These are phyloP conservation scores for Eucalyptus cloeziana DNA, from an alignment of 345 rosid genomes.

Conservation along the genomic window DNA sequence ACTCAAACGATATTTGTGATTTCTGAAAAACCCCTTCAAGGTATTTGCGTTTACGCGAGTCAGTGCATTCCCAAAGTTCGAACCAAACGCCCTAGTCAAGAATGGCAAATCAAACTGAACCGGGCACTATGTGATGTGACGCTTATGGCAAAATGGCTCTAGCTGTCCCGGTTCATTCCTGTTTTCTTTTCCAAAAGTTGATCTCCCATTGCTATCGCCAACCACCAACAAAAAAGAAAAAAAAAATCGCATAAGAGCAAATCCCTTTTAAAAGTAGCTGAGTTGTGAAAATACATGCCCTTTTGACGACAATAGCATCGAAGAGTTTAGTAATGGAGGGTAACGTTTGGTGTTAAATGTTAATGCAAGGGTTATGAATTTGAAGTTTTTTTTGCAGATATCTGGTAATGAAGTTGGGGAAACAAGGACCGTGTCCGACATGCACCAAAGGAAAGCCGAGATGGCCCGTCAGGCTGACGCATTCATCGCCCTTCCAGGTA, in stretches of 20 bases:
- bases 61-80: too few species aligned
- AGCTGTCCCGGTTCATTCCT: neutral
- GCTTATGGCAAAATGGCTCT: neutral
- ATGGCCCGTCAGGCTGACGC: conserved; percentile 97
- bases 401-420: conserved; percentile 84
- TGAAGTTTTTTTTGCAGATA: conserved; percentile 23
- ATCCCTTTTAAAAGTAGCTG: neutral
- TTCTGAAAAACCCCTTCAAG: too few species aligned
- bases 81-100: too few species aligned
- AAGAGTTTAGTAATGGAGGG: neutral
- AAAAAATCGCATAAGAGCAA: neutral
- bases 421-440: conserved; percentile 78
- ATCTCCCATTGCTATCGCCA: neutral
- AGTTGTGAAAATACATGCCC: neutral
- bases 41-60: too few species aligned
- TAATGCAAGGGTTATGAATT: neutral
- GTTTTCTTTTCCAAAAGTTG: neutral
- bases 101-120: neutral
- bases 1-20: too few species aligned
- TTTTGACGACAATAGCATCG: neutral
- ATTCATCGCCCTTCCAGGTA: conserved; percentile 93
- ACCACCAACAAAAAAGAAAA: neutral
- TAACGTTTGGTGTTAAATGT: neutral
- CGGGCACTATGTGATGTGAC: neutral
- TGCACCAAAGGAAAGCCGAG: conserved; percentile 96